Conservation (phyloP, 2,329 filamentous ascomycete genomes). For the Ascocoryne sarcoides region DNA sequence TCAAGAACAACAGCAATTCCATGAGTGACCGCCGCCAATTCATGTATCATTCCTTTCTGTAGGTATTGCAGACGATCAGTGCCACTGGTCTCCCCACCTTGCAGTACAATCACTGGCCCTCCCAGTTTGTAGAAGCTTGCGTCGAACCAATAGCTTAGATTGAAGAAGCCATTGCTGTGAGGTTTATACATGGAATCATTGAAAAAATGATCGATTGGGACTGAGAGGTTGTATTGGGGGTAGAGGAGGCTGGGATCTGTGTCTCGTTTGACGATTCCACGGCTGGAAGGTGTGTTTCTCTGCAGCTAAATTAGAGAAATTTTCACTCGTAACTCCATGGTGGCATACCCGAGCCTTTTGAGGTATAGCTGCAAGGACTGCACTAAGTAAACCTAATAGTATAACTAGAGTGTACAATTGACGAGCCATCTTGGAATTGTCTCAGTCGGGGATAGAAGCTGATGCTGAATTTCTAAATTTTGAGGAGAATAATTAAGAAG, state of each 20-base stretch:
- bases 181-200: slow-evolving; percentile 72
- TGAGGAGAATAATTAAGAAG: too few relatives aligned
- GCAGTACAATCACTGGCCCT: slow-evolving; percentile 72
- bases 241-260: slow-evolving; percentile 21
- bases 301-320: slow-evolving; percentile 3
- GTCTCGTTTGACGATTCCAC: slow-evolving; percentile 9
- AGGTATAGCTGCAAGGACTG: too few relatives aligned
- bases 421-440: too few relatives aligned
- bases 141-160: slow-evolving; percentile 78
- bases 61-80: slow-evolving; percentile 58
- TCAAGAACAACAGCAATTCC: slow-evolving; percentile 76
- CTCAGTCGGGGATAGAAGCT: too few relatives aligned
- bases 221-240: slow-evolving; percentile 30
- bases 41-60: slow-evolving; percentile 67
- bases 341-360: too few relatives aligned
- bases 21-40: slow-evolving; percentile 60
- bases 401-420: too few relatives aligned
- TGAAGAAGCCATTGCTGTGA: slow-evolving; percentile 59
- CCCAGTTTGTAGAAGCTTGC: slow-evolving; percentile 64
- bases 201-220: slow-evolving; percentile 68
- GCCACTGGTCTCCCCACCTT: slow-evolving; percentile 61
- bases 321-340: too few relatives aligned
- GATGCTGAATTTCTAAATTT: too few relatives aligned
- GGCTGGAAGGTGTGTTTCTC: slow-evolving; percentile 17
- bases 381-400: too few relatives aligned